Conservation (phyloP, 129 eudicot genomes). For the Dittrichia graveolens region DNA sequence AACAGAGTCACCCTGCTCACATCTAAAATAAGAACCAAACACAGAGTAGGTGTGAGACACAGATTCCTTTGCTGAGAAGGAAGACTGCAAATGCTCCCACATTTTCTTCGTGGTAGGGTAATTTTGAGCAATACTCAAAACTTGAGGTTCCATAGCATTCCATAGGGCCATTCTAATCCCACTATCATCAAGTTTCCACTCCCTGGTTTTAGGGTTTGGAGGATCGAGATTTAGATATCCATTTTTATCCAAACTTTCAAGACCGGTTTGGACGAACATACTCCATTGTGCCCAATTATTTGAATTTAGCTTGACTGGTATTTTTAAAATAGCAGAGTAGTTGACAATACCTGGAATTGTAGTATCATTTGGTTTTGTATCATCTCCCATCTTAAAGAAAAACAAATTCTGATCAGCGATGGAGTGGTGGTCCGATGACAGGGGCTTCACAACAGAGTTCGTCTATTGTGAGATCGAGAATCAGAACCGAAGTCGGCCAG, state of each 20-base stretch:
- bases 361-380: too few species aligned
- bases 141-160: neutral
- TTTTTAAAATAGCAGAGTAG: too few species aligned
- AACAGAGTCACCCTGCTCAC: neutral
- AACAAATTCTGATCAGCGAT: too few species aligned
- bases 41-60: neutral
- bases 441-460: too few species aligned
- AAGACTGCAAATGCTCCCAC: neutral
- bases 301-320: too few species aligned
- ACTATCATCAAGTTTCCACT: constrained; percentile 10
- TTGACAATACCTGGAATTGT: too few species aligned
- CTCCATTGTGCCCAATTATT: neutral
- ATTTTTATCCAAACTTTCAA: constrained; percentile 9
- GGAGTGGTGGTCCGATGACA: too few species aligned
- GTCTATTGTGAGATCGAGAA: too few species aligned
- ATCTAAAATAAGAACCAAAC: neutral
- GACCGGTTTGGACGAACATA: neutral
- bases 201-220: neutral
- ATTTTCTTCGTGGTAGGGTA: neutral
- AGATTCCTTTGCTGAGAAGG: neutral
- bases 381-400: too few species aligned
- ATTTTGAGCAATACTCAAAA: neutral
- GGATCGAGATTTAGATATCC: neutral
- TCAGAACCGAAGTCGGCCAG: too few species aligned
- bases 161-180: neutral